These are phyloP conservation scores for Rutstroemia sp. DNA, from an alignment of 2,329 filamentous ascomycete species.

Conservation along the genomic window DNA sequence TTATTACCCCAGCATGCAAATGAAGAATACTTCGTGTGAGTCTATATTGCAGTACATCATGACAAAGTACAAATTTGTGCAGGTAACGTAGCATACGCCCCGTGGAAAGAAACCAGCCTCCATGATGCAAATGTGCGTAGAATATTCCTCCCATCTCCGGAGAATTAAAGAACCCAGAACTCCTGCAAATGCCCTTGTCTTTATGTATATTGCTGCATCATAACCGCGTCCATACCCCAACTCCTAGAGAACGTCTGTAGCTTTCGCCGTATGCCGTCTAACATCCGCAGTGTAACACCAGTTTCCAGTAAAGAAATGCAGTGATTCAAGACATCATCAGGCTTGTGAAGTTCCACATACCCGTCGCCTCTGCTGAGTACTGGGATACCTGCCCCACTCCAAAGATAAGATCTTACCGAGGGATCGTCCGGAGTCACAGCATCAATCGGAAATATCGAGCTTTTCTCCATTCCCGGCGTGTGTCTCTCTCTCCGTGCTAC, in stretches of 20 bases:
- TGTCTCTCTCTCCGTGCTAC: conserved; percentile 41
- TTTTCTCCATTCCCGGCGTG: conserved; percentile 26
- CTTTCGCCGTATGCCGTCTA: conserved; percentile 47
- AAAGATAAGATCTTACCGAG: conserved; percentile 42
- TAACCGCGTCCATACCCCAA: conserved; percentile 21
- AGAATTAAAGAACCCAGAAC: background rate
- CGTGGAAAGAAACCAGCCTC: background rate
- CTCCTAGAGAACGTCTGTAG: conserved; percentile 35
- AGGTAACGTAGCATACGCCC: background rate
- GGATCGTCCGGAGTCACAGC: conserved; percentile 43
- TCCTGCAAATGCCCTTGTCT: conserved; percentile 27
- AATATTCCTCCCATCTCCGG: background rate
- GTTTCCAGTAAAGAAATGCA: conserved; percentile 46
- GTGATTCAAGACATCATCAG: conserved; percentile 41
- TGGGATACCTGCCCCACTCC: conserved; percentile 45
- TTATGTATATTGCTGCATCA: conserved; percentile 12
- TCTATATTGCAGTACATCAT: background rate
- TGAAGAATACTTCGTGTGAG: background rate
- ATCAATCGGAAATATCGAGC: conserved; percentile 41
- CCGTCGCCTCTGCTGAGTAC: conserved; percentile 43
- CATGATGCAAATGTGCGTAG: background rate
- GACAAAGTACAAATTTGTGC: background rate
- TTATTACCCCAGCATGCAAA: background rate
- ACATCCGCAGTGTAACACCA: conserved; percentile 43
- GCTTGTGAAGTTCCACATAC: conserved; percentile 37